phyloP scores from a whole-genome alignment of 2,329 filamentous ascomycete genomes.

The Paecilomyces dactylethromorphus region DNA sequence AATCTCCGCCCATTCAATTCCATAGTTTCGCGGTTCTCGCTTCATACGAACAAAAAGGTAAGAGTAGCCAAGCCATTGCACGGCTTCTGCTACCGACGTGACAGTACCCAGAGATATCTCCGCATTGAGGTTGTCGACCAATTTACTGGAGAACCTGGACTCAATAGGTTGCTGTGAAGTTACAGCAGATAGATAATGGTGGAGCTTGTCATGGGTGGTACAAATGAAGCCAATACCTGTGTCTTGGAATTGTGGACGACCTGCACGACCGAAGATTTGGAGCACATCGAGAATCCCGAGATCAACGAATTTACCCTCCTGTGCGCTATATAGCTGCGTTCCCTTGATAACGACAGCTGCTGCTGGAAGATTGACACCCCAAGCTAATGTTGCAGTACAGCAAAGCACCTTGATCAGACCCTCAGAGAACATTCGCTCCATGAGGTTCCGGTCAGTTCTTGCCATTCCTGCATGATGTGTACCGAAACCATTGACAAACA shows the following conservation, averaged over 20 bases:
- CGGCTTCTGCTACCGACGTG: constrained; percentile 85
- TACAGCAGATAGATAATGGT: constrained; percentile 86
- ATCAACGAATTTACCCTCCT: constrained; percentile 94
- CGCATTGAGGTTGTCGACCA: constrained; percentile 95
- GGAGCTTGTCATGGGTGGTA: constrained; percentile 86
- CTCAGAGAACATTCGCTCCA: constrained; percentile 83
- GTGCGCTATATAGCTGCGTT: constrained; percentile 91
- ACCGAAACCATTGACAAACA: constrained; percentile 84
- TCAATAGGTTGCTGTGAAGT: constrained; percentile 97
- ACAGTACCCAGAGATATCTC: constrained; percentile 92
- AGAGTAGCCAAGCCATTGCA: constrained; percentile 96
- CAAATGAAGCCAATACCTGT: constrained; percentile 98
- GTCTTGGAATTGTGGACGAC: constrained; percentile 95
- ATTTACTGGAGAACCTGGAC: constrained; percentile 86
- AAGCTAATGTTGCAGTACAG: constrained; percentile 95
- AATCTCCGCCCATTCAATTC: constrained; percentile 90
- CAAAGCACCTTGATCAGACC: constrained; percentile 95
- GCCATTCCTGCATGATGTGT: constrained; percentile 97
- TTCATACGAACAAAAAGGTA: constrained; percentile 97
- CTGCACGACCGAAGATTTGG: constrained; percentile 97
- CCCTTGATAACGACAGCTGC: constrained; percentile 97
- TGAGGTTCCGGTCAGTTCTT: constrained; percentile 86
- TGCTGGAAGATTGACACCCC: constrained; percentile 97
- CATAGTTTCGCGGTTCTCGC: constrained; percentile 82
- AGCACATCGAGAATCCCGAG: constrained; percentile 93